phyloP scores from a whole-genome alignment of 2,329 filamentous ascomycete species.

The Helotiales sp. region DNA sequence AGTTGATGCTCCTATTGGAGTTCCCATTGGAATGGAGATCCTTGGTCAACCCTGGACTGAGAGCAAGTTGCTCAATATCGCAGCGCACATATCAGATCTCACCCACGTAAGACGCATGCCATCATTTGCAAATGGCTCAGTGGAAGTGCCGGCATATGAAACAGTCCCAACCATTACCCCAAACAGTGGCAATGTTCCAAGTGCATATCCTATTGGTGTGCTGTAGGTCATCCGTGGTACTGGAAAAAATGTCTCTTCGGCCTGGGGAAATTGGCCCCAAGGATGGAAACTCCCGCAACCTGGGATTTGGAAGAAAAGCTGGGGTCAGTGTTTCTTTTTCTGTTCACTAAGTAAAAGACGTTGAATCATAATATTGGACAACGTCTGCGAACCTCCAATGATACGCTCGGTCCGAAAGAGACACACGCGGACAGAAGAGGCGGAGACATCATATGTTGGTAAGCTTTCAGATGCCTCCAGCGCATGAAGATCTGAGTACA shows the following conservation, averaged over 20 bases:
- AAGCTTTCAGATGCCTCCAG: neutral
- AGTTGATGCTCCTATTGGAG: slow-evolving; percentile 51
- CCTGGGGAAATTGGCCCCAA: neutral
- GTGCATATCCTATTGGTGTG: slow-evolving; percentile 48
- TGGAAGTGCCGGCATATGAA: slow-evolving; percentile 41
- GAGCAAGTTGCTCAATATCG: slow-evolving; percentile 51
- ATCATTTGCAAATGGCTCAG: slow-evolving; percentile 41
- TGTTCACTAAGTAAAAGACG: too few relatives aligned
- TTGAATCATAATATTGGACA: too few relatives aligned
- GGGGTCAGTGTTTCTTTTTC: neutral
- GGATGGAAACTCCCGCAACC: neutral
- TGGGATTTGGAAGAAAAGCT: neutral
- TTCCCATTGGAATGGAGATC: slow-evolving; percentile 67
- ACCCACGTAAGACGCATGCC: slow-evolving; percentile 48
- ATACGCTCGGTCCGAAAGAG: too few relatives aligned
- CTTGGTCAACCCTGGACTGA: slow-evolving; percentile 58
- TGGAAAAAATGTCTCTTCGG: neutral
- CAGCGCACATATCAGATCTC: slow-evolving; percentile 48
- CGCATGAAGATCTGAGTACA: neutral
- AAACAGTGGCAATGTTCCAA: slow-evolving; percentile 42
- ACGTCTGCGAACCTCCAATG: too few relatives aligned
- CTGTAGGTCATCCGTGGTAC: neutral
- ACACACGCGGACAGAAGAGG: neutral
- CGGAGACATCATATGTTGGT: neutral
- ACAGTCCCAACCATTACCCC: slow-evolving; percentile 47